phyloP scores from a whole-genome alignment of 768 basidiomycete genomes.

The Dentipellis sp. region DNA sequence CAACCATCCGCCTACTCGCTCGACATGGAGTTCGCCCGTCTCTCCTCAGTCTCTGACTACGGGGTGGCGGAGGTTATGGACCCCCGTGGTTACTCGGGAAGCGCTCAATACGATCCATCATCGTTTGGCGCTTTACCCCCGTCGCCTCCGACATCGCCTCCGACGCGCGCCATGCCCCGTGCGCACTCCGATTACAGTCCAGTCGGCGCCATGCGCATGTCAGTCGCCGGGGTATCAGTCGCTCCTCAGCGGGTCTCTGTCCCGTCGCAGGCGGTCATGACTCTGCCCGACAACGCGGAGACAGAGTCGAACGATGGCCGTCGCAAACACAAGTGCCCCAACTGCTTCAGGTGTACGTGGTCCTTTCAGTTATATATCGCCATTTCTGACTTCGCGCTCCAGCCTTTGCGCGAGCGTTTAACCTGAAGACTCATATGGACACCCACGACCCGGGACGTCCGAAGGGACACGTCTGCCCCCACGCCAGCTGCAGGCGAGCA shows the following conservation, averaged over 20 bases:
- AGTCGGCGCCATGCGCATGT: slow-evolving; percentile 18
- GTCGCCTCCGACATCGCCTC: slow-evolving; percentile 7
- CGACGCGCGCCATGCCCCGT: slow-evolving; percentile 11
- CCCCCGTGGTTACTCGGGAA: slow-evolving; percentile 1
- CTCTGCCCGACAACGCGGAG: slow-evolving; percentile 25
- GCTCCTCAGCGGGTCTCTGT: slow-evolving; percentile 35
- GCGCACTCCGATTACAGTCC: slow-evolving; percentile 11
- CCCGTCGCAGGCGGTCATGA: slow-evolving; percentile 29
- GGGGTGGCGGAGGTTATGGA: slow-evolving; percentile 17
- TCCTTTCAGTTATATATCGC: slow-evolving; percentile 2
- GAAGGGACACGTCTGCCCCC: slow-evolving; percentile 85
- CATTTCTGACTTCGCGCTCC: slow-evolving; percentile 10
- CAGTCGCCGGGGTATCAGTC: slow-evolving; percentile 44
- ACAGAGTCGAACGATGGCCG: slow-evolving; percentile 46
- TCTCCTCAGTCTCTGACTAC: slow-evolving; percentile 52
- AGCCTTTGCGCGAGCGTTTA: slow-evolving; percentile 92
- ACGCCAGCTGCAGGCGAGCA: slow-evolving; percentile 77
- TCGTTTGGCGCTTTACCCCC: slow-evolving; percentile 11
- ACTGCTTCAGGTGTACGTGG: slow-evolving; percentile 60
- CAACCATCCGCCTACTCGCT: slow-evolving; percentile 35
- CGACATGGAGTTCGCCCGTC: slow-evolving; percentile 66
- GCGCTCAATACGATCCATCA: slow-evolving; percentile 12
- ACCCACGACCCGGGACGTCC: slow-evolving; percentile 89
- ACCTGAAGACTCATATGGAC: slow-evolving; percentile 90
- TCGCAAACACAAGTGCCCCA: slow-evolving; percentile 67